phyloP scores from a whole-genome alignment of 495 filamentous ascomycete species.

The Tuber microsphaerosporum region DNA sequence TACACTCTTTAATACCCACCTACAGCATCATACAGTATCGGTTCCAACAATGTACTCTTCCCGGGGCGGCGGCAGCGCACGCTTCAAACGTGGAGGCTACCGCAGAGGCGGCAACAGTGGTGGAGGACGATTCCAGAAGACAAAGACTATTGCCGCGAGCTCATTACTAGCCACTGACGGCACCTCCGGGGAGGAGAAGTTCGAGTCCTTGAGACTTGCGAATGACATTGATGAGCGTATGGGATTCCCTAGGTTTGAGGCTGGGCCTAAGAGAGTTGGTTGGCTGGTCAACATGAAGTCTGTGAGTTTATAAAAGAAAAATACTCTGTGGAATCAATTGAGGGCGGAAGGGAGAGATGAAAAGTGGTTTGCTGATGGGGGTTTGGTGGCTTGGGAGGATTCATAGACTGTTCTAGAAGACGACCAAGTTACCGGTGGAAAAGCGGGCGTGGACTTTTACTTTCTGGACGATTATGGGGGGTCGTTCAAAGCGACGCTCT shows the following conservation, averaged over 20 bases:
- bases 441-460: slow-evolving; percentile 91
- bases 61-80: slow-evolving; percentile 12
- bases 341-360: background rate
- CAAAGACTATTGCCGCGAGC: slow-evolving; percentile 70
- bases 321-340: background rate
- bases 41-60: slow-evolving; percentile 20
- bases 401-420: slow-evolving; percentile 68
- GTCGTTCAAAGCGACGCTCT: slow-evolving; percentile 92
- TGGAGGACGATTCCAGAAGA: slow-evolving; percentile 44
- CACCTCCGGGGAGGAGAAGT: slow-evolving; percentile 74
- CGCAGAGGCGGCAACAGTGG: slow-evolving; percentile 30
- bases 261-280: slow-evolving; percentile 73
- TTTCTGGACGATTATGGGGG: slow-evolving; percentile 89
- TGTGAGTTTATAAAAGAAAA: slow-evolving; percentile 28
- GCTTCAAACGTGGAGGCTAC: slow-evolving; percentile 47
- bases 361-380: slow-evolving; percentile 12
- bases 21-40: background rate
- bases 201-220: slow-evolving; percentile 74
- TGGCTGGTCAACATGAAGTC: slow-evolving; percentile 95
- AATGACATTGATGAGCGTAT: slow-evolving; percentile 88
- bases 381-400: background rate
- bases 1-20: background rate
- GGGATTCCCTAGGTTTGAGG: slow-evolving; percentile 88
- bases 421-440: slow-evolving; percentile 64
- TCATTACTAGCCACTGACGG: slow-evolving; percentile 68